These are phyloP conservation scores for Mycena rebaudengoi DNA, from an alignment of 768 basidiomycete genomes.

Conservation along the genomic window DNA sequence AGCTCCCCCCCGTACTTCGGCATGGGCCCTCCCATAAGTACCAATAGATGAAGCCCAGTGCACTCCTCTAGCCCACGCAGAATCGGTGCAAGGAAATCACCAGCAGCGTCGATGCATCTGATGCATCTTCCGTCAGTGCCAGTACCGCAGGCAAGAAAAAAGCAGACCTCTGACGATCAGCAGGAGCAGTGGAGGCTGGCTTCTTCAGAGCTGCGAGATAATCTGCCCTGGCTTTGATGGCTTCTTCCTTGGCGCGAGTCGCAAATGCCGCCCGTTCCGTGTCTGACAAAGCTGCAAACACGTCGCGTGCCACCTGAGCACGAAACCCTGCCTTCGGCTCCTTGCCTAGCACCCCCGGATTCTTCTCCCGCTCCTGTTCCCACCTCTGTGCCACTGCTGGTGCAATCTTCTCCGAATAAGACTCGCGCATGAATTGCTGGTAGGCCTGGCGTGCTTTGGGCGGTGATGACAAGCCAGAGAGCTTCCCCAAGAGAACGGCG, in stretches of 20 bases:
- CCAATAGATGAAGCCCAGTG: background rate
- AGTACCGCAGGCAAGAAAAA: too few species aligned
- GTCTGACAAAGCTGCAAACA: background rate
- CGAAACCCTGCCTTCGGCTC: constrained; percentile 6
- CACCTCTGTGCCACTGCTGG: background rate
- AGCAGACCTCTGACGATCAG: constrained; percentile 1
- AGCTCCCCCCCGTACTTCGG: background rate
- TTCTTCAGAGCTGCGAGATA: background rate
- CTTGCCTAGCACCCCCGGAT: background rate
- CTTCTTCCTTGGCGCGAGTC: background rate
- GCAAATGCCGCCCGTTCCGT: background rate
- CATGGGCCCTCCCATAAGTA: background rate
- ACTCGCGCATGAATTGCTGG: constrained; percentile 15
- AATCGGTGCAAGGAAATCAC: background rate
- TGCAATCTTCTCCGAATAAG: background rate
- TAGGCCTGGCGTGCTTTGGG: constrained; percentile 11
- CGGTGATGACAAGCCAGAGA: background rate
- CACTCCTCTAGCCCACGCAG: background rate
- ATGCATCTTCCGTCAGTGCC: background rate
- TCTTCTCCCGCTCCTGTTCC: background rate
- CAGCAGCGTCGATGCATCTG: background rate
- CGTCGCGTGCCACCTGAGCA: background rate
- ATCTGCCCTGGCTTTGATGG: background rate
- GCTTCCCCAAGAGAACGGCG: background rate
- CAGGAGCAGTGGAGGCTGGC: background rate